Evolutionary conservation across 805 yeast species (phyloP).

Genomic region (Ascoidea tarda): DNA sequence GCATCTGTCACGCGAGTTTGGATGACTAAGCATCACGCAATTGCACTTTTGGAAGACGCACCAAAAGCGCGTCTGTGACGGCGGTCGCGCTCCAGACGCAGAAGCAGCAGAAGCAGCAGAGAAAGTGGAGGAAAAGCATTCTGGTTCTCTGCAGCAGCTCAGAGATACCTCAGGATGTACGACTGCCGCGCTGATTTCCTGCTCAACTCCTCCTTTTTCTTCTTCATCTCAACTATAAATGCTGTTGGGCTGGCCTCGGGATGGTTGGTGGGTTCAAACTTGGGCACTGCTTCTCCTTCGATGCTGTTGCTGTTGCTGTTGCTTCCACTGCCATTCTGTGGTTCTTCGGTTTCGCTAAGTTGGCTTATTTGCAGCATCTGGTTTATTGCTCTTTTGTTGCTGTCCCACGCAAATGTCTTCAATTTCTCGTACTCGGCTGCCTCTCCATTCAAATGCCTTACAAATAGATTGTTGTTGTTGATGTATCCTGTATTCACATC

Average conservation of each 20-base stretch:
- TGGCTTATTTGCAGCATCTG: neutral
- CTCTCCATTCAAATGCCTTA: conserved; percentile 25
- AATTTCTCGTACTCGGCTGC: conserved; percentile 23
- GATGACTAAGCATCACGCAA: too few relatives aligned
- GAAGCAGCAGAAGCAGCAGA: too few relatives aligned
- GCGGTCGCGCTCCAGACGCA: too few relatives aligned
- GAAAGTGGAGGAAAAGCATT: too few relatives aligned
- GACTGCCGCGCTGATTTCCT: neutral
- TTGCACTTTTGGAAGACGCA: too few relatives aligned
- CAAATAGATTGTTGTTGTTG: conserved; percentile 27
- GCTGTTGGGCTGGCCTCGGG: conserved; percentile 24
- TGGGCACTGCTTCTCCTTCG: conserved; percentile 7
- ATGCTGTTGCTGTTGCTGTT: conserved; percentile 3
- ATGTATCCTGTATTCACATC: conserved; percentile 19
- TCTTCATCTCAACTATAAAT: conserved; percentile 16
- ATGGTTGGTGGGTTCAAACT: conserved; percentile 12
- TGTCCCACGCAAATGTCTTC: conserved; percentile 24
- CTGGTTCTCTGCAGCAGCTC: too few relatives aligned
- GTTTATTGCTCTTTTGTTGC: conserved; percentile 1
- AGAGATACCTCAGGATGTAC: too few relatives aligned
- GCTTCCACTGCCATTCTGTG: neutral
- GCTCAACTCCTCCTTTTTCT: conserved; percentile 15
- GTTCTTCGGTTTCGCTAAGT: neutral
- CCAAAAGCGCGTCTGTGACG: too few relatives aligned
- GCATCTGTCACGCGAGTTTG: too few relatives aligned